Evolutionary conservation across 306 rosid genomes (phyloP).

Genomic region (Quillaja saponaria): DNA sequence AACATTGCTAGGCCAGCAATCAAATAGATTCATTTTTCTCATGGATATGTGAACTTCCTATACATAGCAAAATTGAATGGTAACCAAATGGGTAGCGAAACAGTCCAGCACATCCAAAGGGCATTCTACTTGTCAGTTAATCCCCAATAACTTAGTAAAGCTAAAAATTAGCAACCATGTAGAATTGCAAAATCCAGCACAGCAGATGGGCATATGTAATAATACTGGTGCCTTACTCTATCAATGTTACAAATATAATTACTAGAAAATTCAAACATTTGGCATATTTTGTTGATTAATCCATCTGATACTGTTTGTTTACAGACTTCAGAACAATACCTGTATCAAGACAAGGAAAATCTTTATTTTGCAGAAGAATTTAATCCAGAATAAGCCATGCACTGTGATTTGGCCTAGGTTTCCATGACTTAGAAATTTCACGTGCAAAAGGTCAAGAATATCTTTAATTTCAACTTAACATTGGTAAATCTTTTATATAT

Average conservation of each 20-base stretch:
- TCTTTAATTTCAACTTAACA: neutral
- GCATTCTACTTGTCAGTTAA: neutral
- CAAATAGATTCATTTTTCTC: neutral
- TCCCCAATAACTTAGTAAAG: neutral
- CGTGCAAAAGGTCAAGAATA: conserved; percentile 3
- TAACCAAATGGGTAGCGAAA: neutral
- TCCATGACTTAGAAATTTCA: neutral
- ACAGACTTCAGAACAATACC: too few species aligned
- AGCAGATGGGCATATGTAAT: neutral
- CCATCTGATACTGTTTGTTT: too few species aligned
- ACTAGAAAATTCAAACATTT: too few species aligned
- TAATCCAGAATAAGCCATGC: too few species aligned
- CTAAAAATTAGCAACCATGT: neutral
- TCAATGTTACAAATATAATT: too few species aligned
- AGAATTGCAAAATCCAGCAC: neutral
- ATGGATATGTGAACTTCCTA: neutral
- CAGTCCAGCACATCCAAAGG: neutral
- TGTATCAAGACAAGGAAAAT: too few species aligned
- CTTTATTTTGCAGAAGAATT: too few species aligned
- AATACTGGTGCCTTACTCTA: too few species aligned
- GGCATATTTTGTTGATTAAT: too few species aligned
- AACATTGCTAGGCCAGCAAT: conserved; percentile 1
- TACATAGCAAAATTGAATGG: neutral
- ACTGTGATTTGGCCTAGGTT: too few species aligned
- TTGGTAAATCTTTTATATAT: neutral